Conservation (phyloP, 352 stramenopile species). For the Phytophthora tentaculata region DNA sequence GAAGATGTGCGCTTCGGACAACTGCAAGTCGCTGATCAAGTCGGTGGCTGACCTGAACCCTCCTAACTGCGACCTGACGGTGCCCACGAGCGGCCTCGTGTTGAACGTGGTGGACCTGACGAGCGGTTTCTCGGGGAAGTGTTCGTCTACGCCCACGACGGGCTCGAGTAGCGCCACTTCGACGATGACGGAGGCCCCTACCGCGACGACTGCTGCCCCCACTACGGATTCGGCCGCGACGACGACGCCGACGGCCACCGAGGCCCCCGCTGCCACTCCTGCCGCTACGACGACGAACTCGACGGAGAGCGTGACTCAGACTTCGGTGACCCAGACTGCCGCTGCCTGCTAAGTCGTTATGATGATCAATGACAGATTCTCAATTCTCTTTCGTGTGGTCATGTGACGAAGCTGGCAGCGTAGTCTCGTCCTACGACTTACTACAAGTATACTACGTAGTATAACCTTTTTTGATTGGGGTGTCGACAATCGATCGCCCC, state of each 20-base stretch:
- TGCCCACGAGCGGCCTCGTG: constrained; percentile 1
- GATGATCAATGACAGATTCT: no score
- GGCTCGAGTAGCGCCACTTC: background rate
- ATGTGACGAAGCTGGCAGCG: no score
- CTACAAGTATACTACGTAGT: no score
- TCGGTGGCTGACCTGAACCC: background rate
- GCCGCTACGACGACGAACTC: constrained; percentile 21
- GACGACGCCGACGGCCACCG: constrained; percentile 12
- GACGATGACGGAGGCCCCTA: constrained; percentile 10
- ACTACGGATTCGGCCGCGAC: constrained; percentile 14
- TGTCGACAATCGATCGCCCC: no score
- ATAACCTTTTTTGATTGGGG: no score
- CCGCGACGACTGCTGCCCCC: constrained; percentile 3
- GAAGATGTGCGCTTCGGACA: constrained; percentile 32
- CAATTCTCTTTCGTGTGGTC: no score
- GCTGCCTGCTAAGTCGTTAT: constrained; percentile 22
- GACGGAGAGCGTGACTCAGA: constrained; percentile 16
- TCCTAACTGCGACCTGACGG: background rate
- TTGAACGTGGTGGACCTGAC: background rate
- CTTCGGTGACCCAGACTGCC: background rate
- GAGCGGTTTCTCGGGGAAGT: background rate
- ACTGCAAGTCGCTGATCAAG: constrained; percentile 32
- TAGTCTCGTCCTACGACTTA: no score
- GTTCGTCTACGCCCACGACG: background rate
- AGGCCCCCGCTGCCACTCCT: constrained; percentile 5